Percentiles rank a stretch among this genome's conserved stretches.
These are phyloP conservation scores for Solanum hybrid DNA, from an alignment of 305 asterid species.

Conservation along the genomic window DNA sequence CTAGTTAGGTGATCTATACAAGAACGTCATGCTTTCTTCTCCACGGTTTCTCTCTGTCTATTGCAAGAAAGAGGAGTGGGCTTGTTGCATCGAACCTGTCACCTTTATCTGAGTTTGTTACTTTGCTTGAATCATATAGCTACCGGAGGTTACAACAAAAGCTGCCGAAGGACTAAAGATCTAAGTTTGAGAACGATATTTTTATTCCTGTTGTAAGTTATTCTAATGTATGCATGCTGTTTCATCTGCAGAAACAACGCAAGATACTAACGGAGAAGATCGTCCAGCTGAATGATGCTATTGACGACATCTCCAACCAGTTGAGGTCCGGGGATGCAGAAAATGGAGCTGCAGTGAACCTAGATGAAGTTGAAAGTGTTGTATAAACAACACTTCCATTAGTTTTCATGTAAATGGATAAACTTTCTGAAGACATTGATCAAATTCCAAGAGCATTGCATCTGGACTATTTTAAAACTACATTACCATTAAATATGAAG, in stretches of 20 bases:
- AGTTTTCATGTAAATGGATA: neutral
- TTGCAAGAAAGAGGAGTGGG: neutral
- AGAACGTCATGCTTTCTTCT: neutral
- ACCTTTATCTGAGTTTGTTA: neutral
- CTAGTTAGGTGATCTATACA: neutral
- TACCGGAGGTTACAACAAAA: neutral
- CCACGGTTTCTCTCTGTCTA: neutral
- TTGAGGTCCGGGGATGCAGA: conserved; percentile 31
- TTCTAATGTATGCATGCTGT: conserved; percentile 1
- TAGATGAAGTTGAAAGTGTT: conserved; percentile 32
- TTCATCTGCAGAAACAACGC: conserved; percentile 58
- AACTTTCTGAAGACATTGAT: neutral
- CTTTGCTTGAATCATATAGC: neutral
- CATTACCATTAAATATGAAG: neutral
- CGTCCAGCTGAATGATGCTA: conserved; percentile 57
- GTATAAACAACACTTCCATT: conserved; percentile 15
- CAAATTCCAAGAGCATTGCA: neutral
- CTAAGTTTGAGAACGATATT: neutral
- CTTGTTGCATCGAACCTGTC: neutral
- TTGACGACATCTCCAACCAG: conserved; percentile 57
- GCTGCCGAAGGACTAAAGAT: neutral
- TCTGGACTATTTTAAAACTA: neutral
- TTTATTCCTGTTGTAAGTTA: neutral
- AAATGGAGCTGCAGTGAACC: conserved; percentile 28
- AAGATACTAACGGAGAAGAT: conserved; percentile 68